These are phyloP conservation scores for Petrea volubilis DNA, from an alignment of 257 asterid genomes.

Conservation along the genomic window DNA sequence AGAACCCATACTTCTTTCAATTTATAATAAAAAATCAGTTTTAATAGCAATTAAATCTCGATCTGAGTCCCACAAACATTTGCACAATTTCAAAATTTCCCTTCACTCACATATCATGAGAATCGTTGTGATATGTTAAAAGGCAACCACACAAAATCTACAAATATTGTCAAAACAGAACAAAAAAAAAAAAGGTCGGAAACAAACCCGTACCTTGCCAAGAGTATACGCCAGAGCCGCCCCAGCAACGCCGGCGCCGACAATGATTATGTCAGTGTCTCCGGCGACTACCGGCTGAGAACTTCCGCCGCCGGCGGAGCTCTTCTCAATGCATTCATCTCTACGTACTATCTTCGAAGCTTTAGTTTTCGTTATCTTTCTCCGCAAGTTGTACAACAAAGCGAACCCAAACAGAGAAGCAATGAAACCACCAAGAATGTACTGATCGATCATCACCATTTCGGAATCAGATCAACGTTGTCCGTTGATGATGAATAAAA, in stretches of 20 bases:
- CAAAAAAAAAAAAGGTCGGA: neutral
- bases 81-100: neutral
- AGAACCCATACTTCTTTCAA: neutral
- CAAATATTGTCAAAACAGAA: neutral
- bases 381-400: slow-evolving; percentile 23
- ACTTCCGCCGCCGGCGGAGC: slow-evolving; percentile 3
- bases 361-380: slow-evolving; percentile 13
- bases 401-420: slow-evolving; percentile 41
- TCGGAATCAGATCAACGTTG: neutral
- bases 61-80: neutral
- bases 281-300: slow-evolving; percentile 1
- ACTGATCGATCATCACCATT: slow-evolving; percentile 37
- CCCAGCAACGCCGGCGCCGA: slow-evolving; percentile 65
- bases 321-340: slow-evolving; percentile 10
- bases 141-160: neutral
- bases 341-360: slow-evolving; percentile 13
- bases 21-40: neutral
- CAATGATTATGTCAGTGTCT: slow-evolving; percentile 42
- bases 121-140: neutral
- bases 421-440: slow-evolving; percentile 29
- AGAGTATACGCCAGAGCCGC: slow-evolving; percentile 56
- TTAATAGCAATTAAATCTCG: neutral
- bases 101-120: neutral
- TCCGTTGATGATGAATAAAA: neutral
- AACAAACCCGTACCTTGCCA: slow-evolving; percentile 42